These are phyloP conservation scores for Ustulina deusta DNA, from an alignment of 2,329 filamentous ascomycete species.

Conservation along the genomic window DNA sequence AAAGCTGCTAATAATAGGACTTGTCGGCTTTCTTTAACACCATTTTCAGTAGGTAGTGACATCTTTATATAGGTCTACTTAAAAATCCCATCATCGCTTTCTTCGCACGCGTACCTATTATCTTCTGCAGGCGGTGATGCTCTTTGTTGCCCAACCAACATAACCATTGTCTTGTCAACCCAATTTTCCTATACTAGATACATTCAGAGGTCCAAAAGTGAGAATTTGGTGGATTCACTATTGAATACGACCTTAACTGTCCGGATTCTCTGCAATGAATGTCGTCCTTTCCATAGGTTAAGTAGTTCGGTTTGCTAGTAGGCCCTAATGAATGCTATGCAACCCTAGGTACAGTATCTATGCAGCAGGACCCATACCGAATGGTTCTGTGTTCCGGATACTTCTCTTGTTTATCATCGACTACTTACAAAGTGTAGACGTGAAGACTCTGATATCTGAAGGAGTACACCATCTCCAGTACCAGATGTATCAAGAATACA, in stretches of 20 bases:
- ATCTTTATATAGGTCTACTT: not conserved
- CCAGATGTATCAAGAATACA: not conserved
- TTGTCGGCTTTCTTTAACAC: slow-evolving; percentile 3
- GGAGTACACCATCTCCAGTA: not conserved
- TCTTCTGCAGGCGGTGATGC: too few relatives aligned
- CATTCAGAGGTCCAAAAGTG: slow-evolving; percentile 1
- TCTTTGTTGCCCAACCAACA: not conserved
- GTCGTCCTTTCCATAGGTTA: not conserved
- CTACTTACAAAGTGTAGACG: not conserved
- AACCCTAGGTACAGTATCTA: not conserved
- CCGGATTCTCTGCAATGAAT: slow-evolving; percentile 1
- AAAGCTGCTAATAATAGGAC: slow-evolving; percentile 27
- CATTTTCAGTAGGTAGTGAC: slow-evolving; percentile 1
- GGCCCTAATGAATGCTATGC: slow-evolving; percentile 3
- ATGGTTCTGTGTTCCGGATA: not conserved
- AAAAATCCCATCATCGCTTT: too few relatives aligned
- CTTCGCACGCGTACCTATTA: too few relatives aligned
- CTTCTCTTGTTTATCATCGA: not conserved
- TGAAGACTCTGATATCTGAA: not conserved
- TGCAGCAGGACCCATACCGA: slow-evolving; percentile 6
- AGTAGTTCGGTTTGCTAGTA: not conserved
- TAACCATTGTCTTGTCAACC: not conserved
- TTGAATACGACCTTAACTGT: slow-evolving; percentile 2
- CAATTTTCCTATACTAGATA: not conserved
- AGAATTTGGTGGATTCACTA: not conserved